phyloP scores from a whole-genome alignment of 2,329 filamentous ascomycete genomes.

The Colletotrichum paranaense region DNA sequence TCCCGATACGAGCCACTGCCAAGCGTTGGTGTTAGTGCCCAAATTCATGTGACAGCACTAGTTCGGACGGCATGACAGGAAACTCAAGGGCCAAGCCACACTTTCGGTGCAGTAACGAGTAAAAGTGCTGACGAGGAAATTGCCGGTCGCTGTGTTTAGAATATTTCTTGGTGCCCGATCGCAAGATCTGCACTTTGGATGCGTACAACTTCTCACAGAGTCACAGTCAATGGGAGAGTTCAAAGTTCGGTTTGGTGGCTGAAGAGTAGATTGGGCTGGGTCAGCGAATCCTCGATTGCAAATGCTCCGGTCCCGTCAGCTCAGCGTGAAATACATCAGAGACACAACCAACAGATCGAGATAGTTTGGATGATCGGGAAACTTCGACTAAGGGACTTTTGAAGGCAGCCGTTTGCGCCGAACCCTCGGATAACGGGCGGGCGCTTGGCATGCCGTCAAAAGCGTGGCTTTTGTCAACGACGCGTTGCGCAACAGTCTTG shows the following conservation, averaged over 20 bases:
- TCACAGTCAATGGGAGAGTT: background rate
- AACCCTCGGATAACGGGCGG: background rate
- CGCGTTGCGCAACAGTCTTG: background rate
- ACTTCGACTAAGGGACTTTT: background rate
- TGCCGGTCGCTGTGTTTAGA: too few relatives aligned
- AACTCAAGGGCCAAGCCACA: background rate
- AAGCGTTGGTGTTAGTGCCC: background rate
- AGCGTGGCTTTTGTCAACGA: background rate
- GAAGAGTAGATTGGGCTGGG: too few relatives aligned
- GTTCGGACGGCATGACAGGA: background rate
- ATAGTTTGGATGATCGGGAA: background rate
- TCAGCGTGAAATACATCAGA: background rate
- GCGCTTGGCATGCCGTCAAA: background rate
- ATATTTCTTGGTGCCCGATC: too few relatives aligned
- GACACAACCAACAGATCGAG: background rate
- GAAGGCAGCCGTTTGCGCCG: background rate
- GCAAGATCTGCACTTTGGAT: background rate
- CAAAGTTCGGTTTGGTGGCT: background rate
- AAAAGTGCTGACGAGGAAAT: background rate
- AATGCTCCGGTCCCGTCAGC: background rate
- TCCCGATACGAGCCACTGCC: background rate
- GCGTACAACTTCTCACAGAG: too few relatives aligned
- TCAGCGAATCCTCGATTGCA: too few relatives aligned
- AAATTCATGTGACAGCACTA: background rate
- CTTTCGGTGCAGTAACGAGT: background rate